Evolutionary conservation across 1,284 basidiomycete genomes (phyloP).

Genomic region (Meripilus lineatus): DNA sequence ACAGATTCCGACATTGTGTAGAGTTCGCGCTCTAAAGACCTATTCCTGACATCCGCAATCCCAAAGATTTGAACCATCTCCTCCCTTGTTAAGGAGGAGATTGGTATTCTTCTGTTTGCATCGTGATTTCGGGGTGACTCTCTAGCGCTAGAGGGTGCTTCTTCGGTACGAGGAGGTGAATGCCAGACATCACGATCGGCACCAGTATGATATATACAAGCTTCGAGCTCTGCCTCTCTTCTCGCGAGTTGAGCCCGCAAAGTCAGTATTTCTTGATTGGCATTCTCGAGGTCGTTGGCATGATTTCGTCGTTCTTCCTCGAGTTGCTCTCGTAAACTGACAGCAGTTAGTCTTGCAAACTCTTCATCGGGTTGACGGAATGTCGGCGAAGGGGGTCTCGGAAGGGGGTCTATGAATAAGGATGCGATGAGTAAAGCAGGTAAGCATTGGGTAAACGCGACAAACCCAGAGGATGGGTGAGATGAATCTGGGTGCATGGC

Average conservation of each 20-base stretch:
- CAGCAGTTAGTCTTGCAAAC: constrained; percentile 35
- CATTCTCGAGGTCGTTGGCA: constrained; percentile 31
- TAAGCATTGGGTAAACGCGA: constrained; percentile 11
- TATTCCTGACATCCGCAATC: constrained; percentile 36
- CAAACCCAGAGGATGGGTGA: constrained; percentile 41
- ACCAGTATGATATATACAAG: constrained; percentile 22
- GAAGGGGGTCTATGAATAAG: constrained; percentile 1
- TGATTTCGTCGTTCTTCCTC: constrained; percentile 43
- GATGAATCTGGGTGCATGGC: constrained; percentile 44
- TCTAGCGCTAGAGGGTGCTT: not conserved
- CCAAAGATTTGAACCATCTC: constrained; percentile 39
- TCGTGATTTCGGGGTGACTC: not conserved
- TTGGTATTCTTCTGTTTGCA: not conserved
- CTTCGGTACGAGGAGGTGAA: not conserved
- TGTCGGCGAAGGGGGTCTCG: not conserved
- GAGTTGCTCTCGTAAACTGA: constrained; percentile 38
- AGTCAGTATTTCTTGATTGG: constrained; percentile 38
- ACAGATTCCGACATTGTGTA: constrained; percentile 36
- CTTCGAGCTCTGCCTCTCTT: constrained; percentile 50
- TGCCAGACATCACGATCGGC: not conserved
- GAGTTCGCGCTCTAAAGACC: constrained; percentile 42
- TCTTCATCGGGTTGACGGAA: not conserved
- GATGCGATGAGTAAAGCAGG: not conserved
- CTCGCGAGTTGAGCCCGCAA: constrained; percentile 52
- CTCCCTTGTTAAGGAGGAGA: constrained; percentile 20